These are phyloP conservation scores for Bretschneidera sinensis DNA, from an alignment of 345 rosid species.

Conservation along the genomic window DNA sequence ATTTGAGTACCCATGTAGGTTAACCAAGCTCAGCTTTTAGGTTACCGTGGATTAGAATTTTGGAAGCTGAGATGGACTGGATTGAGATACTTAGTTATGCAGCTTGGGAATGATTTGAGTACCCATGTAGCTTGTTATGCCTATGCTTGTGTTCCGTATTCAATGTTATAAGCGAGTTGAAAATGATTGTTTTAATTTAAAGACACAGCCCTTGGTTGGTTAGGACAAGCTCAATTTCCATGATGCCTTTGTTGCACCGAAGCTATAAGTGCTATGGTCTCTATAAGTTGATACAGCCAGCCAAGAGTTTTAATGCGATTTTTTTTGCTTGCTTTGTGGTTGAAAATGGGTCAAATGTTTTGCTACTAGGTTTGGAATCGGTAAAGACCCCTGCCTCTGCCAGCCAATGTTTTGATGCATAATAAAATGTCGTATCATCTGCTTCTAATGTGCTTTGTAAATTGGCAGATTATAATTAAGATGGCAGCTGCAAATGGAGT, in stretches of 20 bases:
- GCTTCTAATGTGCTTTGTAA: constrained; percentile 3
- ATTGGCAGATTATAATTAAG: constrained; percentile 71
- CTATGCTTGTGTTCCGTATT: background rate
- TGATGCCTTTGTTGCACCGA: too few species aligned
- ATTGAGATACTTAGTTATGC: background rate
- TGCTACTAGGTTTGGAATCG: background rate
- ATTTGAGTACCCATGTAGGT: background rate
- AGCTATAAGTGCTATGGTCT: too few species aligned
- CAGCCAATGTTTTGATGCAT: background rate
- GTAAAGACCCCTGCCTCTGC: background rate
- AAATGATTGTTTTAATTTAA: background rate
- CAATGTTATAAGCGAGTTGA: background rate
- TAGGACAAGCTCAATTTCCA: too few species aligned
- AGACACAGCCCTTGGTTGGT: too few species aligned
- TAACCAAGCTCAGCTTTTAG: background rate
- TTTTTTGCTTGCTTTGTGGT: background rate
- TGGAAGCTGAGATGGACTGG: background rate
- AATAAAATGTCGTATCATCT: constrained; percentile 3
- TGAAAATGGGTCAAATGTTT: background rate
- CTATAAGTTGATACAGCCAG: too few species aligned
- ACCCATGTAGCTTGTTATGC: background rate
- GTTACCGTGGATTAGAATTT: background rate
- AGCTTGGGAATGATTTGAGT: background rate
- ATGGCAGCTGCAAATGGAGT: constrained; percentile 98
- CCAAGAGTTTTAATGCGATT: background rate